Evolutionary conservation across 164 flowering plant species (phyloP).

Genomic region (Berberis thunbergii): DNA sequence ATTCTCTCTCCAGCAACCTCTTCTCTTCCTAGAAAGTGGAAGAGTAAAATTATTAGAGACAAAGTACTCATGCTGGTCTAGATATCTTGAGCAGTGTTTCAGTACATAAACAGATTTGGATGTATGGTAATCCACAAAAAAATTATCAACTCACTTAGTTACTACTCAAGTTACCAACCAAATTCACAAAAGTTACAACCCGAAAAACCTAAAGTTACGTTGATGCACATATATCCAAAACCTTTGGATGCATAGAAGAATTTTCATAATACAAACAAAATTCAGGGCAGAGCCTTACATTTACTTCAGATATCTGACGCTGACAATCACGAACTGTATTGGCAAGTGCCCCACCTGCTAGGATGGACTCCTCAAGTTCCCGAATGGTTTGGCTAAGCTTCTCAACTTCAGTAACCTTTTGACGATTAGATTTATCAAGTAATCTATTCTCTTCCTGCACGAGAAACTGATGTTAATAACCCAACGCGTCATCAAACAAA

Average conservation of each 20-base stretch:
- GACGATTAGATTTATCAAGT: conserved; percentile 76
- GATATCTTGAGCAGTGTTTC: no score
- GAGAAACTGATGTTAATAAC: not conserved
- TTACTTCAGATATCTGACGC: conserved; percentile 60
- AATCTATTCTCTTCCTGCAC: conserved; percentile 82
- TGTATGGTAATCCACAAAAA: no score
- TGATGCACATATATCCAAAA: not conserved
- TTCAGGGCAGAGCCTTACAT: conserved; percentile 26
- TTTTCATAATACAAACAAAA: not conserved
- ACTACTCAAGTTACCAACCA: no score
- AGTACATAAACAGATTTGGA: no score
- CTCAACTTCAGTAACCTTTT: conserved; percentile 74
- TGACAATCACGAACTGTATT: conserved; percentile 60
- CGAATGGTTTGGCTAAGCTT: conserved; percentile 71
- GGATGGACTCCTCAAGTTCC: conserved; percentile 81
- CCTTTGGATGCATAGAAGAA: not conserved
- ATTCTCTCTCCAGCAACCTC: conserved; percentile 63
- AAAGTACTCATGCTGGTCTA: no score
- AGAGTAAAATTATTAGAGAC: not conserved
- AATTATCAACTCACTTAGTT: no score
- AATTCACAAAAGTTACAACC: no score
- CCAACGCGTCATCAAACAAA: not conserved
- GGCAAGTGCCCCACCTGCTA: conserved; percentile 71
- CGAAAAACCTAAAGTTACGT: not conserved
- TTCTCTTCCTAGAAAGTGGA: conserved; percentile 46